phyloP scores from a whole-genome alignment of 805 yeast species.

The Sungouiozyma intestinalis region DNA sequence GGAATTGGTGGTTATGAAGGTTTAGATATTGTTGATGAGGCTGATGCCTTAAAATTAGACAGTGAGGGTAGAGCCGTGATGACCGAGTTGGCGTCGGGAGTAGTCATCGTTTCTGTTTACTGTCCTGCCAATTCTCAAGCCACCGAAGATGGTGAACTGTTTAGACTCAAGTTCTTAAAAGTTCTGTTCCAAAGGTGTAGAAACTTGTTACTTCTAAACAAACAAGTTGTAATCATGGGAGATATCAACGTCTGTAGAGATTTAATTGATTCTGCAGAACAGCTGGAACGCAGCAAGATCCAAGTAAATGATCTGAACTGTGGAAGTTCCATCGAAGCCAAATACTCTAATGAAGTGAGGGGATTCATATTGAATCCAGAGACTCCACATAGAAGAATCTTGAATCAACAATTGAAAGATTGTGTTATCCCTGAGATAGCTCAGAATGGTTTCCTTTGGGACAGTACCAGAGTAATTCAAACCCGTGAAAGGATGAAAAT shows the following conservation, averaged over 20 bases:
- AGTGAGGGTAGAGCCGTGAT: constrained; percentile 77
- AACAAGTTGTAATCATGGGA: constrained; percentile 73
- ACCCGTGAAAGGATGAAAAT: constrained; percentile 46
- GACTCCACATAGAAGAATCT: constrained; percentile 32
- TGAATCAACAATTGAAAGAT: constrained; percentile 37
- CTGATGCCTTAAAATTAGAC: constrained; percentile 42
- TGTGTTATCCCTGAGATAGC: constrained; percentile 24
- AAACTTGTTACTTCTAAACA: constrained; percentile 43
- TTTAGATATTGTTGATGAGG: constrained; percentile 21
- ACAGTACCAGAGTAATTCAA: constrained; percentile 46
- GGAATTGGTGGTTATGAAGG: constrained; percentile 68
- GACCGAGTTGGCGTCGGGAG: constrained; percentile 54
- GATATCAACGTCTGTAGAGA: constrained; percentile 80
- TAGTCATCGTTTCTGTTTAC: constrained; percentile 58
- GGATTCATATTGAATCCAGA: constrained; percentile 28
- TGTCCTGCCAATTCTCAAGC: constrained; percentile 87
- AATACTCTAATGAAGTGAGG: constrained; percentile 27
- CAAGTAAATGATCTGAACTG: constrained; percentile 28
- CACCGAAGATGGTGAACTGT: constrained; percentile 55
- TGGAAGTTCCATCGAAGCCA: constrained; percentile 29
- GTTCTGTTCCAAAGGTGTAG: constrained; percentile 52
- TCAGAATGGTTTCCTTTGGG: constrained; percentile 40
- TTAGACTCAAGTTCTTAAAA: constrained; percentile 46
- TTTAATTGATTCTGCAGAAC: constrained; percentile 73
- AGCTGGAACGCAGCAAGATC: constrained; percentile 26